Evolutionary conservation across 2,329 filamentous ascomycete genomes (phyloP).

Genomic region (Fusarium goolgardi): DNA sequence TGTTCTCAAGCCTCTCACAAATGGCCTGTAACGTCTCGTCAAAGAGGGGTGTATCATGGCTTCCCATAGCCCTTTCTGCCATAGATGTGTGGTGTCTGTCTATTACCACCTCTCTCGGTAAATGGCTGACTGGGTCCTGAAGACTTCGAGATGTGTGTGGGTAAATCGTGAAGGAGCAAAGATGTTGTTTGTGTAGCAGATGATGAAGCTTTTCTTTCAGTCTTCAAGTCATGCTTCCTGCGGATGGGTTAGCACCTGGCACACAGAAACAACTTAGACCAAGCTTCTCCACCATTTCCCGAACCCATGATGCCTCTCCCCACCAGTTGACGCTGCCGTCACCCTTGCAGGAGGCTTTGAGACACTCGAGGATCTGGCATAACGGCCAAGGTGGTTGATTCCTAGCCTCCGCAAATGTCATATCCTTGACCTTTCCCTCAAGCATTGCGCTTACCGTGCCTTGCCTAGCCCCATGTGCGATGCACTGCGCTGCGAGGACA

Average conservation of each 20-base stretch:
- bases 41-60: constrained; percentile 29
- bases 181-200: constrained; percentile 24
- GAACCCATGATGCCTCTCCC: constrained; percentile 39
- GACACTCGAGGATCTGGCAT: constrained; percentile 48
- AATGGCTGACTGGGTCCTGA: constrained; percentile 31
- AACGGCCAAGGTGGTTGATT: constrained; percentile 44
- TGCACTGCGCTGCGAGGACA: constrained; percentile 11
- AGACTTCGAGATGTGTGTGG: constrained; percentile 32
- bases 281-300: constrained; percentile 46
- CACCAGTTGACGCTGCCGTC: constrained; percentile 42
- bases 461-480: constrained; percentile 3
- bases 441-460: constrained; percentile 14
- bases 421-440: constrained; percentile 23
- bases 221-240: constrained; percentile 34
- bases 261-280: constrained; percentile 33
- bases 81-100: constrained; percentile 24
- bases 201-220: constrained; percentile 34
- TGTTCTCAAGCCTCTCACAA: constrained; percentile 20
- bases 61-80: constrained; percentile 10
- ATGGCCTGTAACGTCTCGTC: constrained; percentile 18
- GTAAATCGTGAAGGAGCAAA: constrained; percentile 25
- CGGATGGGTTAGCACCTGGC: constrained; percentile 21
- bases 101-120: constrained; percentile 26
- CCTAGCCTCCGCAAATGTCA: constrained; percentile 38
- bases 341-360: constrained; percentile 48